A percentile compares a stretch with the other conserved stretches of the same genome.
These are phyloP conservation scores for Kazachstania kunashirensis DNA, from an alignment of 805 yeast species.

Conservation along the genomic window DNA sequence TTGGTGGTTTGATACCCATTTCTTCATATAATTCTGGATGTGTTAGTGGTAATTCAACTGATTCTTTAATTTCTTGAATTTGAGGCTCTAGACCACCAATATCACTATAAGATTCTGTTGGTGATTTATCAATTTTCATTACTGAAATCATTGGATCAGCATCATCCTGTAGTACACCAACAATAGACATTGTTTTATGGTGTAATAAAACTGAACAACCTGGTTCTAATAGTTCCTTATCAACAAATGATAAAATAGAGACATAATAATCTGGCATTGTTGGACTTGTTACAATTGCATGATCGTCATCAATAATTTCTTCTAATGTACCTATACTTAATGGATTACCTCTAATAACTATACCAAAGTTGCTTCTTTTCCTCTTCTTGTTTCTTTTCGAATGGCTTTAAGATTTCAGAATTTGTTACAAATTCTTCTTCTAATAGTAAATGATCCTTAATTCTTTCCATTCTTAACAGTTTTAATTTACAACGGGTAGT, in stretches of 20 bases:
- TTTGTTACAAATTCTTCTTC: constrained; percentile 95
- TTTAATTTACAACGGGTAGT: constrained; percentile 89
- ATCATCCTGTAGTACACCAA: constrained; percentile 98
- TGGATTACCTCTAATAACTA: constrained; percentile 92
- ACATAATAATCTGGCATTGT: constrained; percentile 98
- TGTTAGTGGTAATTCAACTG: constrained; percentile 89
- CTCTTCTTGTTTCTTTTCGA: constrained; percentile 93
- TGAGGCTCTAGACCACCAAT: constrained; percentile 94
- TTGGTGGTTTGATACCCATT: constrained; percentile 98
- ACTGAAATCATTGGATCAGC: constrained; percentile 97
- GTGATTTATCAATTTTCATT: constrained; percentile 96
- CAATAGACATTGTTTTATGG: constrained; percentile 89
- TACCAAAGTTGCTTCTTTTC: constrained; percentile 91
- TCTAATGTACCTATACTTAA: constrained; percentile 94
- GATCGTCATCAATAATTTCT: constrained; percentile 96
- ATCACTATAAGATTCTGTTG: constrained; percentile 92
- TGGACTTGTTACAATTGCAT: constrained; percentile 91
- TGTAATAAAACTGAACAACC: constrained; percentile 93
- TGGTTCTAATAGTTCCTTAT: constrained; percentile 90
- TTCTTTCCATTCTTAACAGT: constrained; percentile 84
- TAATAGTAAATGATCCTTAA: constrained; percentile 86
- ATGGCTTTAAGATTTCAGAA: constrained; percentile 89
- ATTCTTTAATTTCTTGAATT: constrained; percentile 95
- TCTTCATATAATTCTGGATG: constrained; percentile 96
- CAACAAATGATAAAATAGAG: constrained; percentile 90